Conservation (phyloP, 805 yeast species). For the Blastobotrys muscicola region DNA sequence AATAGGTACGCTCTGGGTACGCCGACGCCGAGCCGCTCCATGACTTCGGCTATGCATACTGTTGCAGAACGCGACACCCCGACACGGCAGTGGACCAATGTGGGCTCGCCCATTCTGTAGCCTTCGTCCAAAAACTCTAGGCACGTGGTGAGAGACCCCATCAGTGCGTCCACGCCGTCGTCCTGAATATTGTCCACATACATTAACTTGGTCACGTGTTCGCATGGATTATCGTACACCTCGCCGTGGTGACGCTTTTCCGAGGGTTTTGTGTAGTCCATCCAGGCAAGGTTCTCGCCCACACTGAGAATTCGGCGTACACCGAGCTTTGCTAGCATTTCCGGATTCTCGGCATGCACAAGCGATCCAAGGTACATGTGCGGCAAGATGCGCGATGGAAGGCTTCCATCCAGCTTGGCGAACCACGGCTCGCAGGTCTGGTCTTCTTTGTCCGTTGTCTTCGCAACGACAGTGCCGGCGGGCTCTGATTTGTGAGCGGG, state of each 20-base stretch:
- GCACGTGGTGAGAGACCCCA: conserved; percentile 51
- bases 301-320: conserved; percentile 74
- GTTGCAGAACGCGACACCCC: conserved; percentile 95
- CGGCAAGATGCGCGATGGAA: conserved; percentile 78
- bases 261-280: conserved; percentile 20
- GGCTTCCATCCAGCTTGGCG: conserved; percentile 42
- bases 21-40: conserved; percentile 60
- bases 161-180: conserved; percentile 79
- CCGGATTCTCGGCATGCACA: conserved; percentile 66
- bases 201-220: conserved; percentile 41
- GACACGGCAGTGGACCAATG: conserved; percentile 86
- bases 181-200: conserved; percentile 70
- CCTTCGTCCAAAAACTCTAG: conserved; percentile 56
- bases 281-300: conserved; percentile 73
- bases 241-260: conserved; percentile 3
- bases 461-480: neutral
- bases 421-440: conserved; percentile 22
- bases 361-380: conserved; percentile 81
- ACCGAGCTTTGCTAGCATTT: conserved; percentile 52
- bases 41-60: conserved; percentile 90
- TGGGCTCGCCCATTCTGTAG: conserved; percentile 34
- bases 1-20: conserved; percentile 73
- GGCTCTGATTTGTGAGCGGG: conserved; percentile 47
- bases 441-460: too few relatives aligned
- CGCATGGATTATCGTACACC: conserved; percentile 7